Evolutionary conservation across 768 basidiomycete species (phyloP).

Genomic region (Phylloporus sp.): DNA sequence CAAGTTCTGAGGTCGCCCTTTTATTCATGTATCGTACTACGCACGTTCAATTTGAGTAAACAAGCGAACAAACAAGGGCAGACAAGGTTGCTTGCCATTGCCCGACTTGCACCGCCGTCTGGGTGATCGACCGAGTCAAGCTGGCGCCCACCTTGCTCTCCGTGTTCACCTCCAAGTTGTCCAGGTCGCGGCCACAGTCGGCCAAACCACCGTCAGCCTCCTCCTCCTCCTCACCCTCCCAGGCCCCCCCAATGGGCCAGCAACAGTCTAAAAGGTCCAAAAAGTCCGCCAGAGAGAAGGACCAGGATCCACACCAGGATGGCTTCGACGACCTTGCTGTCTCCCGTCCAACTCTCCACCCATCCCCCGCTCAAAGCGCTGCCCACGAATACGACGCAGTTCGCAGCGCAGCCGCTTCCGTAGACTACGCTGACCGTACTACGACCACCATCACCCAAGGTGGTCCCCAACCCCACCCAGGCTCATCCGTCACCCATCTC

Average conservation of each 20-base stretch:
- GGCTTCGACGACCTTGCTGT: constrained; percentile 37
- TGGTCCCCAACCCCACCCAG: constrained; percentile 31
- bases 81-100: constrained; percentile 17
- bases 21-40: too few species aligned
- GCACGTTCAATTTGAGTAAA: constrained; percentile 11
- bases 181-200: constrained; percentile 69
- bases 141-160: constrained; percentile 83
- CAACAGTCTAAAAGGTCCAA: constrained; percentile 79
- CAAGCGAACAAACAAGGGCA: constrained; percentile 33
- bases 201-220: constrained; percentile 63
- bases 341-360: constrained; percentile 39
- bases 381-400: constrained; percentile 32
- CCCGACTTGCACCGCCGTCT: constrained; percentile 26
- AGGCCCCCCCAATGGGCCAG: constrained; percentile 66
- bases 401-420: constrained; percentile 31
- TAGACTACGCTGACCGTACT: constrained; percentile 29
- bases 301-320: constrained; percentile 46
- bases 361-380: constrained; percentile 38
- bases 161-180: constrained; percentile 63
- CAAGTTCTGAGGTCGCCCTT: constrained; percentile 68
- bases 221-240: constrained; percentile 30
- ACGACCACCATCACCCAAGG: constrained; percentile 39
- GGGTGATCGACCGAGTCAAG: constrained; percentile 37
- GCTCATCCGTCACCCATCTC: constrained; percentile 31
- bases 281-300: constrained; percentile 67